Conservation (phyloP, 2,329 filamentous ascomycete genomes). For the Metarhizium brunneum region DNA sequence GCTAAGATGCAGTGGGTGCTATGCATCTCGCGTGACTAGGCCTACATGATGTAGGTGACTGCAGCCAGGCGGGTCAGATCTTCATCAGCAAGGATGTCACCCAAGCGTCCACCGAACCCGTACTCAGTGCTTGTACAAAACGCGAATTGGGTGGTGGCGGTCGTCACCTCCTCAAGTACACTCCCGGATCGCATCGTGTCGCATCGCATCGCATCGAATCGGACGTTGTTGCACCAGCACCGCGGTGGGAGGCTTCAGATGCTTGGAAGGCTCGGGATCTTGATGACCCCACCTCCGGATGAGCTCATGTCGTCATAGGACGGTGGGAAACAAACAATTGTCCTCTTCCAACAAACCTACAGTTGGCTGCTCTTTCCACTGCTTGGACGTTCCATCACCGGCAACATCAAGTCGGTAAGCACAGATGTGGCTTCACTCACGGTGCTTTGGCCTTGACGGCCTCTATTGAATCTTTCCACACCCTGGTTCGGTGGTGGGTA, state of each 20-base stretch:
- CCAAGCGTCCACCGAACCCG: not conserved
- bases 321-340: not conserved
- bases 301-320: not conserved
- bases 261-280: not conserved
- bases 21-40: slow-evolving; percentile 7
- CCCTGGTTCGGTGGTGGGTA: not conserved
- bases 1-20: slow-evolving; percentile 7
- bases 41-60: slow-evolving; percentile 1
- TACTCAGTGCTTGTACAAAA: not conserved
- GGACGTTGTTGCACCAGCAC: not conserved
- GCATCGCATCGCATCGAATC: slow-evolving; percentile 4
- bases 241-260: not conserved
- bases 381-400: not conserved
- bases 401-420: not conserved
- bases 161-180: not conserved
- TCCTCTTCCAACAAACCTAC: not conserved
- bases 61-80: slow-evolving; percentile 8
- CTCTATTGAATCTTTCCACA: no score
- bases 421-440: not conserved
- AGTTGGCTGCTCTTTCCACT: not conserved
- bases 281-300: not conserved
- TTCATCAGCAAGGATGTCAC: slow-evolving; percentile 1
- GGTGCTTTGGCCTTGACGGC: not conserved
- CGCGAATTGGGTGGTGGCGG: not conserved
- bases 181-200: slow-evolving; percentile 4